Evolutionary conservation across 2,329 filamentous ascomycete genomes (phyloP).

Genomic region (Colletotrichum australisinense): DNA sequence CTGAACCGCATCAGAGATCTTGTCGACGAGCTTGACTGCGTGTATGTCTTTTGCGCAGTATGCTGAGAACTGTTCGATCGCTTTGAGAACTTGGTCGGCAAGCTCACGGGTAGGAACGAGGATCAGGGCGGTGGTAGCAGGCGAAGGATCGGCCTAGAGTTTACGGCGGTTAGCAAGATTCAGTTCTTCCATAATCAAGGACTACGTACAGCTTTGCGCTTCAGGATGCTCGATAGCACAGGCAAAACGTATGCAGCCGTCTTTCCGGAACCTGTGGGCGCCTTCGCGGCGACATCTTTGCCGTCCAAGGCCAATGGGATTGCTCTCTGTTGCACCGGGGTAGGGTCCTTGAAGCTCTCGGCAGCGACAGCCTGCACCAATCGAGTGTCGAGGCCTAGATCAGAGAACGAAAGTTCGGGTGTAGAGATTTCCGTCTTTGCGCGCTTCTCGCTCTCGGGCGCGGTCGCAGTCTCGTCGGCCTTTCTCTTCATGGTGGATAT

Average conservation of each 20-base stretch:
- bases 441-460: conserved; percentile 44
- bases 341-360: conserved; percentile 87
- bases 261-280: conserved; percentile 96
- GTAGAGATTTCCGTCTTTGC: conserved; percentile 41
- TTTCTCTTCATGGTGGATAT: conserved; percentile 69
- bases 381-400: conserved; percentile 84
- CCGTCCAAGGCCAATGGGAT: conserved; percentile 91
- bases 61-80: conserved; percentile 78
- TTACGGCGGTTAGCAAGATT: conserved; percentile 24
- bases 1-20: conserved; percentile 89
- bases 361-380: conserved; percentile 87
- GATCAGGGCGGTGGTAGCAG: conserved; percentile 80
- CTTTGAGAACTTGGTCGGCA: conserved; percentile 88
- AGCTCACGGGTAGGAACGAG: conserved; percentile 95
- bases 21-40: conserved; percentile 88
- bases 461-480: conserved; percentile 64
- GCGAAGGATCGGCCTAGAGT: conserved; percentile 58
- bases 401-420: conserved; percentile 72
- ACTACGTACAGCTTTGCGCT: conserved; percentile 72
- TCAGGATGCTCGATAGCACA: conserved; percentile 85
- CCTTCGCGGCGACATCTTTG: conserved; percentile 89
- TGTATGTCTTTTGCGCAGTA: conserved; percentile 89
- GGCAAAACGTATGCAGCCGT: conserved; percentile 96
- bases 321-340: conserved; percentile 86
- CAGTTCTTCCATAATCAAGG: neutral